A percentile compares a stretch with the other conserved stretches of the same genome.
Conservation (phyloP, 805 yeast species). For the Starmerella bombicola region DNA sequence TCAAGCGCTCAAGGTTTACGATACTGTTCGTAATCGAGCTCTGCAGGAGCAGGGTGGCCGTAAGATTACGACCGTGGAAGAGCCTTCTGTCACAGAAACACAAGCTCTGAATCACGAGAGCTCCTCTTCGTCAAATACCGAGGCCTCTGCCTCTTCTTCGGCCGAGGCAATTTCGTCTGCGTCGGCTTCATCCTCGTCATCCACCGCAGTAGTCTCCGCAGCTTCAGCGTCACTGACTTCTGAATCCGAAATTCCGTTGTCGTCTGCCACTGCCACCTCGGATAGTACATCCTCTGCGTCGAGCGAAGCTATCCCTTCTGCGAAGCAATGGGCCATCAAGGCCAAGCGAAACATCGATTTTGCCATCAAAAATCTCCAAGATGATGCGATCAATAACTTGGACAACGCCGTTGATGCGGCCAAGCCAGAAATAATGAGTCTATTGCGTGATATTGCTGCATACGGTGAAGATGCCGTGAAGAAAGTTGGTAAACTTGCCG, state of each 20-base stretch:
- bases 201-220: not conserved
- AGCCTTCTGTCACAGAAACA: not conserved
- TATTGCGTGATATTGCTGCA: slow-evolving; percentile 17
- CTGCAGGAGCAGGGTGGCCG: not conserved
- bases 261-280: slow-evolving; percentile 6
- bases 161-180: not conserved
- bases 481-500: slow-evolving; percentile 13
- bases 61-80: not conserved
- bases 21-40: not conserved
- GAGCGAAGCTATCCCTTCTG: not conserved
- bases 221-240: slow-evolving; percentile 1
- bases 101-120: not conserved
- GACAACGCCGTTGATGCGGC: slow-evolving; percentile 14
- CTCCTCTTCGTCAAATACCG: not conserved
- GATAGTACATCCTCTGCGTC: not conserved
- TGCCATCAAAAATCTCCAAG: slow-evolving; percentile 19
- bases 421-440: slow-evolving; percentile 21
- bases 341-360: slow-evolving; percentile 19
- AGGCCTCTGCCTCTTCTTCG: not conserved
- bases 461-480: slow-evolving; percentile 19
- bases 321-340: slow-evolving; percentile 13
- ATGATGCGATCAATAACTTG: slow-evolving; percentile 12
- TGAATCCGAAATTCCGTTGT: not conserved
- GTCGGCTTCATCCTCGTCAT: not conserved
- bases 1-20: slow-evolving; percentile 10